Conservation (phyloP, 2,329 filamentous ascomycete species). For the Ophiosphaerella narmari region DNA sequence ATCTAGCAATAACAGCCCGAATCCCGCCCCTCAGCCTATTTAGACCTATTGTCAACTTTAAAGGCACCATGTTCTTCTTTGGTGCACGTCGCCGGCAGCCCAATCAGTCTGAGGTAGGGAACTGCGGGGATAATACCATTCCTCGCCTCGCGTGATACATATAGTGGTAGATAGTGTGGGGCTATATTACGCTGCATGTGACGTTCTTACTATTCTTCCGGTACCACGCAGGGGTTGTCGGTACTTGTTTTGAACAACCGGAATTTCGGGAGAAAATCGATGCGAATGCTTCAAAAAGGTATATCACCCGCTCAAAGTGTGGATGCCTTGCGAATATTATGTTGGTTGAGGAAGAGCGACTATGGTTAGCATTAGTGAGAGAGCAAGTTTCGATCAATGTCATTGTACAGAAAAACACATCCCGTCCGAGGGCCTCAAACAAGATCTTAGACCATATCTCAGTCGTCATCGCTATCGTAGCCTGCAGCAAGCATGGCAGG, state of each 20-base stretch:
- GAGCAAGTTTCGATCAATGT: too few relatives aligned
- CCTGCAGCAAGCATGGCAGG: slow-evolving; percentile 33
- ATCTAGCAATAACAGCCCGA: neutral
- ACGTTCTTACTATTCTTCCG: slow-evolving; percentile 8
- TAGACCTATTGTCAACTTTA: too few relatives aligned
- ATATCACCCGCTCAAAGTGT: too few relatives aligned
- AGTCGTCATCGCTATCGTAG: slow-evolving; percentile 38
- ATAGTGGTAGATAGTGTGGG: slow-evolving; percentile 5
- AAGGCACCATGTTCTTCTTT: neutral
- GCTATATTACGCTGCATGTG: slow-evolving; percentile 10
- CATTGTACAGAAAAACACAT: too few relatives aligned
- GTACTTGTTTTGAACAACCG: neutral
- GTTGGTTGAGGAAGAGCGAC: neutral
- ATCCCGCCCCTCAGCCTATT: too few relatives aligned
- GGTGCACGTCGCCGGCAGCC: neutral
- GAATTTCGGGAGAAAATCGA: slow-evolving; percentile 9
- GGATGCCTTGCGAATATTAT: neutral
- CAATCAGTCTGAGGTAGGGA: neutral
- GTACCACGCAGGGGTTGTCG: neutral
- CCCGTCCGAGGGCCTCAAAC: neutral
- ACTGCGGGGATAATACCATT: neutral
- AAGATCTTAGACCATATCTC: neutral
- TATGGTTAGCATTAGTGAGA: too few relatives aligned
- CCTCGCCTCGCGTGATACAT: neutral
- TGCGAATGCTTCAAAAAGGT: neutral